Percentiles rank a stretch among this genome's conserved stretches.
Evolutionary conservation across 371 early-diverging fungal genomes (phyloP).

Genomic region (Mortierella sp.): DNA sequence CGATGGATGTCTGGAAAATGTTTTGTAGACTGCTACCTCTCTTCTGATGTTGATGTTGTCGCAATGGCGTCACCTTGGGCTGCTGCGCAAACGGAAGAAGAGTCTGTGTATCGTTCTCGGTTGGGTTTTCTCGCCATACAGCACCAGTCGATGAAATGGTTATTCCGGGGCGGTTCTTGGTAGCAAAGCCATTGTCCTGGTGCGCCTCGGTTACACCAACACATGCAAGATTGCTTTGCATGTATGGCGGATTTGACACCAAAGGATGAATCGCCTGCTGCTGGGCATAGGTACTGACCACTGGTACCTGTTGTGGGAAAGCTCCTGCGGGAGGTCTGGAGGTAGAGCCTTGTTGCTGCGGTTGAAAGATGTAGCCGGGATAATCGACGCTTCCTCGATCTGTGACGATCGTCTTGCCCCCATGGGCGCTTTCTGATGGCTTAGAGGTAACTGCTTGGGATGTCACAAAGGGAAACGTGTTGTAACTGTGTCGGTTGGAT

Average conservation of each 20-base stretch:
- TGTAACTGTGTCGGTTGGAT: not conserved
- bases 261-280: no score
- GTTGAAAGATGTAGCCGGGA: no score
- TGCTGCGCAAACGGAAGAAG: not conserved
- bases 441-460: not conserved
- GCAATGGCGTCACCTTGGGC: not conserved
- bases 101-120: not conserved
- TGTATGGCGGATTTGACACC: no score
- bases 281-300: no score
- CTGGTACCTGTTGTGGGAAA: no score
- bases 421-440: not conserved
- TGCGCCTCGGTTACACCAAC: no score
- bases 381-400: no score
- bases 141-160: constrained; percentile 1
- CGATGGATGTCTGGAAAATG: not conserved
- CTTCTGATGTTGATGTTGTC: constrained; percentile 7
- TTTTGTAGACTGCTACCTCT: constrained; percentile 21
- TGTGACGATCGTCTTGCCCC: not conserved
- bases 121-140: constrained; percentile 15
- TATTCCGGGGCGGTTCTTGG: constrained; percentile 9
- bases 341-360: no score
- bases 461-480: not conserved
- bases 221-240: no score
- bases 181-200: no score
- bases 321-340: no score